A percentile compares a stretch with the other conserved stretches of the same genome.
phyloP scores from a whole-genome alignment of 805 yeast genomes.

The Kregervanrija delftensis region DNA sequence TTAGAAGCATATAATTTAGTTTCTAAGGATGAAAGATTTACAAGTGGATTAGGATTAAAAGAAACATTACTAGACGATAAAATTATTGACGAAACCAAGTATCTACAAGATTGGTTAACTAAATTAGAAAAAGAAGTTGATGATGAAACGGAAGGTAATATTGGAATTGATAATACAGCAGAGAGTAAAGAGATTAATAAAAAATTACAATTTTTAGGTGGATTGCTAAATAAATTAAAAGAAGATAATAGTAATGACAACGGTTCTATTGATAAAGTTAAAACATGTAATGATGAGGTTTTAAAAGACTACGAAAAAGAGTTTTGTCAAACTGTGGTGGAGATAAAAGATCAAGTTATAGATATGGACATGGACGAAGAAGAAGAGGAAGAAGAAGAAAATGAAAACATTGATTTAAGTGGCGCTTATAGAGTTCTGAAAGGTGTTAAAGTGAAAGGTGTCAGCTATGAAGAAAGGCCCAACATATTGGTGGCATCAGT shows the following conservation, averaged over 20 bases:
- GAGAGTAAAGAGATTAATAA: constrained; percentile 10
- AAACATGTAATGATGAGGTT: constrained; percentile 14
- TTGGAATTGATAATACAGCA: not conserved
- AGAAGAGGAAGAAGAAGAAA: constrained; percentile 4
- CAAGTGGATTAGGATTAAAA: constrained; percentile 14
- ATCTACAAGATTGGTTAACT: constrained; percentile 12
- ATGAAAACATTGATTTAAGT: not conserved
- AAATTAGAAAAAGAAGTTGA: constrained; percentile 10
- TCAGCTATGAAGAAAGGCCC: not conserved
- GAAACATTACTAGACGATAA: constrained; percentile 15
- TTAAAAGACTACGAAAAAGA: constrained; percentile 13
- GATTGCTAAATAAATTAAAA: constrained; percentile 11
- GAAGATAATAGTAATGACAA: constrained; percentile 18
- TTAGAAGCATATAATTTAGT: constrained; percentile 15
- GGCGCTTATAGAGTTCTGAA: not conserved
- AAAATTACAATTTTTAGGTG: constrained; percentile 1
- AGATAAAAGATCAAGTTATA: constrained; percentile 10
- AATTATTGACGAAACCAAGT: constrained; percentile 11
- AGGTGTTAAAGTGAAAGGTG: constrained; percentile 5
- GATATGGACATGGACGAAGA: constrained; percentile 7
- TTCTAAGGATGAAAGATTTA: constrained; percentile 6
- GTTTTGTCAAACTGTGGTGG: constrained; percentile 18
- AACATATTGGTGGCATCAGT: constrained; percentile 6
- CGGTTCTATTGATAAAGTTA: constrained; percentile 9
- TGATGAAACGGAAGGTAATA: not conserved